Evolutionary conservation across 2,329 filamentous ascomycete genomes (phyloP), one percentile per base, ranked within the genome.

Genomic region (Botryotinia calthae): DNA sequence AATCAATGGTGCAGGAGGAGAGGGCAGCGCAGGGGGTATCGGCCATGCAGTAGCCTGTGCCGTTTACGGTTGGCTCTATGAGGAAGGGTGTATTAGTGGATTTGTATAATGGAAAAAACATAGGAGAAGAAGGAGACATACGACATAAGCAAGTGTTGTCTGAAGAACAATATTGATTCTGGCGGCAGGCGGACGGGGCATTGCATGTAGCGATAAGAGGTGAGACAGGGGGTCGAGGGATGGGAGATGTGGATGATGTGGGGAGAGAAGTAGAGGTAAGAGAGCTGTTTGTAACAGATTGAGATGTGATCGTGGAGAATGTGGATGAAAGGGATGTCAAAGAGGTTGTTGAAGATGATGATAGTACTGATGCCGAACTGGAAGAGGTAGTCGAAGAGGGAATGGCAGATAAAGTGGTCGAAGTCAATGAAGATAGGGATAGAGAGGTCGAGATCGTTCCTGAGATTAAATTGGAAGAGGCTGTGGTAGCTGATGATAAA

Each of bases 31-130:
- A 73, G 37, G 71, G 56, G 9, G 56, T 42, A 28, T 70, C 56
- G 16, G 66, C 65, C 34, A 73, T 56, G 44, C 71, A 73, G 34
- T 73, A 70, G 65, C 62, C 54, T 6, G 34, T 68, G 31, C 42
- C 71, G 22, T 51, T 42, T 25, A 70, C 42, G 22, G 34, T 62
- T 37, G 66, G 71, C 51, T 73, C 66, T 69, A 40, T 3, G 14
- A 2, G 20, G 14, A 61, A 1, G 4, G 22, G 12, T 34, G 4
- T 14, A 4, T 69, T 61, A 69, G 66, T 37, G 18, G 16, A 34
- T 28, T 40, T 67, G 0, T 37, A 40, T 40, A 0, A 37, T n/a
- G 20, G 4, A 3, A n/a, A 25, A n/a, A 14, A 37, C 6, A 1
- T 6, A 31, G 7, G 3, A 9, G 40, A 1, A 34, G n/a, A 9